Base-by-base conservation (phyloP, 345 rosid species). In the Rhodamnia rubescens region DNA sequence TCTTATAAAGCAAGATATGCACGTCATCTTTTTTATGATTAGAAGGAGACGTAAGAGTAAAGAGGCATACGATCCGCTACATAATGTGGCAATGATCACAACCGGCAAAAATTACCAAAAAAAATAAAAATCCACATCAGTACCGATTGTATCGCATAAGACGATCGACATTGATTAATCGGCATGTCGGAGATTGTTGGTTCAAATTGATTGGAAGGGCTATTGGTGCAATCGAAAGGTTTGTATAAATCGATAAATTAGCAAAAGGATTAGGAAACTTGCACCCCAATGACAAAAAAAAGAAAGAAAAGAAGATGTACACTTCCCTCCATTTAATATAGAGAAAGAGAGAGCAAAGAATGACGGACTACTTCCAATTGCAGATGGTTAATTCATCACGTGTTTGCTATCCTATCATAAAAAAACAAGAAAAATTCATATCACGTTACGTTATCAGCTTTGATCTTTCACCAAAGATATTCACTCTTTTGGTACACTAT, bases 361-460 rank as follows among this genome's bases (percentile, higher is more conserved):
- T n/a, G 11, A 14, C 2, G 0, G 29, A 61, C 29, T 11, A 14
- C n/a, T 27, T 15, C 14, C 3, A 61, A 61, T 2, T 0, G 29
- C 0, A 0, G 32, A 14, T 29, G 21, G 27, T 29, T 29, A 7
- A 61, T 6, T 4, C 40, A 29, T 9, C 74, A 12, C 0, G 2
- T 4, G 2, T 15, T 61, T 61, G 7, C 21, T 27, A 9, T 61
- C n/a, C 74, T 27, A n/a, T 14, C 20, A 2, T 59, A 57, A n/a
- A 57, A 0, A n/a, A 36, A 36, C n/a, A 3, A 3, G 40, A 36
- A 36, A 27, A 58, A n/a, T 1, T 27, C 8, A n/a, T n/a, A 8
- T 0, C 7, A 59, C 16, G 4, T 13, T n/a, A n/a, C 2, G 13
- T n/a, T 2, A 59, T 59, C 36, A 59, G 32, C 29, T 59, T 16